A percentile compares a stretch with the other conserved stretches of the same genome.
These are phyloP conservation scores for Phylloporus sp. DNA, from an alignment of 768 basidiomycete species.

Conservation along the genomic window DNA sequence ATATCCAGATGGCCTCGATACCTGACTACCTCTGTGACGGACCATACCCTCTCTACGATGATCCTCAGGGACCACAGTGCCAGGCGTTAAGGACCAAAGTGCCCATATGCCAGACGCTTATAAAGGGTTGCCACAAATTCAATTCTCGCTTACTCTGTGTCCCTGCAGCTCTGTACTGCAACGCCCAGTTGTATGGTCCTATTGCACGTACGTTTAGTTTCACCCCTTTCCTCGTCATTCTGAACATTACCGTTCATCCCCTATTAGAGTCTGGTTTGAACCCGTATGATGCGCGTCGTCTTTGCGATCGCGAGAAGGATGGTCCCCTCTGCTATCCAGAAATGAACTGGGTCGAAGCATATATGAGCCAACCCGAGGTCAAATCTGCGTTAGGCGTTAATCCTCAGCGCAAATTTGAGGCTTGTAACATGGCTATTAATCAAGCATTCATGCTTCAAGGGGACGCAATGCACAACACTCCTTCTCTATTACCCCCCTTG, in stretches of 20 bases:
- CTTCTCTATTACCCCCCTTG: conserved; percentile 72
- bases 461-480: conserved; percentile 83
- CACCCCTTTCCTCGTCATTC: not conserved
- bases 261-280: conserved; percentile 66
- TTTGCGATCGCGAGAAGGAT: conserved; percentile 69
- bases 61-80: conserved; percentile 65
- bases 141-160: conserved; percentile 62
- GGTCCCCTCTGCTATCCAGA: conserved; percentile 74
- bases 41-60: conserved; percentile 77
- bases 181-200: conserved; percentile 64
- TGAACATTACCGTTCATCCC: not conserved
- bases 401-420: conserved; percentile 52
- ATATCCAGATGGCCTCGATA: conserved; percentile 72
- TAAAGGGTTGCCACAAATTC: conserved; percentile 65
- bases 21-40: conserved; percentile 83
- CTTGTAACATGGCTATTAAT: conserved; percentile 81
- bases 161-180: conserved; percentile 79
- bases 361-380: conserved; percentile 73
- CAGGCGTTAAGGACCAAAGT: conserved; percentile 57
- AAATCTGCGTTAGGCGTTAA: conserved; percentile 80
- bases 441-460: conserved; percentile 78
- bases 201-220: conserved; percentile 54
- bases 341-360: conserved; percentile 85
- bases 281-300: conserved; percentile 80
- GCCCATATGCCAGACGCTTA: conserved; percentile 70